Evolutionary conservation across 2,329 filamentous ascomycete species (phyloP).

Genomic region (Aureobasidium sp.): DNA sequence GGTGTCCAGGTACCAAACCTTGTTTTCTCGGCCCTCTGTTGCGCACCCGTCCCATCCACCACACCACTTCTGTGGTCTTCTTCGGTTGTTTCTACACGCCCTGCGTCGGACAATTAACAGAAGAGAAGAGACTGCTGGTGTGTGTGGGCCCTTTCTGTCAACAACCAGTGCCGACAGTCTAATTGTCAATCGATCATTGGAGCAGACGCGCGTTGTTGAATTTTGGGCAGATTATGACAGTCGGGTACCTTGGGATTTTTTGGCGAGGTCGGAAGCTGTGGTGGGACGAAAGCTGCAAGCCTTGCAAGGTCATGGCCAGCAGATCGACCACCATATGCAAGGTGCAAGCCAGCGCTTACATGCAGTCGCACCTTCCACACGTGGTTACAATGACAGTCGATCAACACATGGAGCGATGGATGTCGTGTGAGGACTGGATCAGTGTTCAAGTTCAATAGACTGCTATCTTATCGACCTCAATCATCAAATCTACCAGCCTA

Average conservation of each 20-base stretch:
- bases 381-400: conserved; percentile 2
- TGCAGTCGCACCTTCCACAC: conserved; percentile 12
- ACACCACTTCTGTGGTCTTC: conserved; percentile 1
- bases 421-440: neutral
- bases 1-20: conserved; percentile 10
- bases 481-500: neutral
- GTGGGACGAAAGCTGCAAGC: neutral
- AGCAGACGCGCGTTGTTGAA: conserved; percentile 3
- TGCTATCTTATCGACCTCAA: neutral
- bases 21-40: neutral
- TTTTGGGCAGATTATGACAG: conserved; percentile 2
- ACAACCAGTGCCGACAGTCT: neutral
- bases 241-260: neutral
- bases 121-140: neutral
- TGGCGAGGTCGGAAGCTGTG: neutral
- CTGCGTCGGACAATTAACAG: conserved; percentile 2
- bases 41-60: neutral
- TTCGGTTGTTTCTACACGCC: neutral
- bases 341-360: conserved; percentile 6
- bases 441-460: neutral
- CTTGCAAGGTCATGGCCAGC: neutral
- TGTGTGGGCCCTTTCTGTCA: neutral
- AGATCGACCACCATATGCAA: conserved; percentile 4
- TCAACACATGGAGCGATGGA: neutral
- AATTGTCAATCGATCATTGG: neutral